Evolutionary conservation across 2,329 filamentous ascomycete species (phyloP), one percentile per base, ranked within the genome.

Genomic region (Arthrobotrys sphaeroides): DNA sequence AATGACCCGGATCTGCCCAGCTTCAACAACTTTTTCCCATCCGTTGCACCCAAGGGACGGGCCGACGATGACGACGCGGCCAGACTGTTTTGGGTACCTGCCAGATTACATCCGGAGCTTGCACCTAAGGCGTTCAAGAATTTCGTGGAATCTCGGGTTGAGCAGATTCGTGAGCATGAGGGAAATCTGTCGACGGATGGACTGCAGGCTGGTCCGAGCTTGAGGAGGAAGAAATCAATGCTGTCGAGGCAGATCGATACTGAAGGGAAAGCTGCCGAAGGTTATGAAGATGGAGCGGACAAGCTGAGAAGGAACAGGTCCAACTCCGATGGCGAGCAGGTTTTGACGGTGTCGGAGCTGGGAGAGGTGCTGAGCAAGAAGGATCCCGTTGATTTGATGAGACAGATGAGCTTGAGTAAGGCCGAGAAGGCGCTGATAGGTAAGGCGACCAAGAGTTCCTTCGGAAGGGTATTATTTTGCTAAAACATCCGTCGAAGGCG

Each of bases 101-200:
- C 95, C 22, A 89, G 93, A 72, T 87, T 99, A 26, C 95, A 99
- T 80, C 95, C 95, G 0, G 95, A 99, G 83, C 85, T 99, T 55
- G 95, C 95, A 1, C 95, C 95, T 0, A 93, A 91, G 81, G 95
- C 97, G 79, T 99, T 98, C 85, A 97, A 96, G 83, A 94, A 91
- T 0, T 99, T 98, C 79, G 87, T 99, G 1, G 94, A 99, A 80
- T 96, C 94, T 77, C 90, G 94, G 80, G 92, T 97, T 10, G 91
- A 97, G 79, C 90, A 92, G 36, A 96, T 98, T 57, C 75, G 79
- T 33, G 64, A 76, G 31, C 72, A 76, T 38, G 72, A 76, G 42
- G 86, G 38, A 83, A 93, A 51, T 88, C 89, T 28, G 83, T 87
- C 4, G 87, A 90, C 77, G 84, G 87, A 79, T 78, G 78, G 86